Evolutionary conservation across 192 early-diverging fungal species (phyloP).

Genomic region (Gorgonomyces haynaldii): DNA sequence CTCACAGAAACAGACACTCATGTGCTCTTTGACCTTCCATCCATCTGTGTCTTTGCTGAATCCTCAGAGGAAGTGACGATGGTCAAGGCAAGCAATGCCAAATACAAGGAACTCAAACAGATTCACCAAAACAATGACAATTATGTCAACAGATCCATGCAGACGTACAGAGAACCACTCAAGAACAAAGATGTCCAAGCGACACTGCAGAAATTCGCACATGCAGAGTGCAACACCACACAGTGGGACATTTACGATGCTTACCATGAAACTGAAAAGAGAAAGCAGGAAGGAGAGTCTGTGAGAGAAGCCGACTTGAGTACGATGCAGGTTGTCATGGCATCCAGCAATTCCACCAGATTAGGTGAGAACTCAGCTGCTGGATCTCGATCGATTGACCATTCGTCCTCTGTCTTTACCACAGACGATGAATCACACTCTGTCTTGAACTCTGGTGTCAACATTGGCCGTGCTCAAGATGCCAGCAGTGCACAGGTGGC

Average conservation of each 20-base stretch:
- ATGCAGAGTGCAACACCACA: constrained; percentile 29
- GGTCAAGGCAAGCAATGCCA: constrained; percentile 33
- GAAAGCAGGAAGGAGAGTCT: not conserved
- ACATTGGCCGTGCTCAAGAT: no score
- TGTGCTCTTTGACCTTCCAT: constrained; percentile 28
- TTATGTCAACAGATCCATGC: constrained; percentile 33
- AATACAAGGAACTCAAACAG: constrained; percentile 37
- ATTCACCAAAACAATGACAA: constrained; percentile 39
- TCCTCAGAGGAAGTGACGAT: constrained; percentile 24
- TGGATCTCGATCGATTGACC: not conserved
- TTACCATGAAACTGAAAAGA: not conserved
- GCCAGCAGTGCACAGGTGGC: no score
- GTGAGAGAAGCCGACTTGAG: not conserved
- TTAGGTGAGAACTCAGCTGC: no score
- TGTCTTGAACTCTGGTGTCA: no score
- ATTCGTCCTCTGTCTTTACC: not conserved
- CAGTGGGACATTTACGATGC: constrained; percentile 42
- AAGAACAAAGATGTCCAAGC: constrained; percentile 50
- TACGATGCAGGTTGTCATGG: not conserved
- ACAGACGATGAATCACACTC: no score
- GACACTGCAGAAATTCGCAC: constrained; percentile 16
- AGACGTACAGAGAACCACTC: constrained; percentile 35
- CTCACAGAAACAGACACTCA: constrained; percentile 41
- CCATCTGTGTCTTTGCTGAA: constrained; percentile 31
- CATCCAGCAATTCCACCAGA: no score